phyloP scores from a whole-genome alignment of 352 stramenopile genomes.

The Globisporangium lucens region DNA sequence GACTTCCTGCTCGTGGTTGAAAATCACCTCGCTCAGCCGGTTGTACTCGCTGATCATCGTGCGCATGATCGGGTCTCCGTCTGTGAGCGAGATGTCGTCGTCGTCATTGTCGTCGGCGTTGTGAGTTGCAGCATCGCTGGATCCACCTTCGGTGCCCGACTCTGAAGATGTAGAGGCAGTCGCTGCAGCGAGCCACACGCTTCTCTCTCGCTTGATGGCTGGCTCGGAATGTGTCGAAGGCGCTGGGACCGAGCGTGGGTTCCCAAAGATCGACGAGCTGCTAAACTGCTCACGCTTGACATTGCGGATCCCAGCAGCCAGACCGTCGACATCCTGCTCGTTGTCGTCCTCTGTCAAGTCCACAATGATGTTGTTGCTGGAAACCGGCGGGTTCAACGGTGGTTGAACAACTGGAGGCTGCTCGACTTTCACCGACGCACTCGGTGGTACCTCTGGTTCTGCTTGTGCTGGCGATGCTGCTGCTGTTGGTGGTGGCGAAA shows the following conservation, averaged over 20 bases:
- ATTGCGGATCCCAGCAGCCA: background rate
- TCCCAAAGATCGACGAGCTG: background rate
- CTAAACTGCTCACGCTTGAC: conserved; percentile 15
- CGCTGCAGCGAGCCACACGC: conserved; percentile 13
- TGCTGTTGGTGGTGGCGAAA: background rate
- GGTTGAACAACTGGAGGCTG: background rate
- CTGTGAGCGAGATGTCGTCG: conserved; percentile 13
- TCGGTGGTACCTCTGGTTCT: background rate
- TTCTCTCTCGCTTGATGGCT: conserved; percentile 12
- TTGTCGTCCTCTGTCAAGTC: conserved; percentile 32
- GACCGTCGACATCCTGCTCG: background rate
- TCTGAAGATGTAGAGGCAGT: conserved; percentile 3
- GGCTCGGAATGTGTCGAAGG: background rate
- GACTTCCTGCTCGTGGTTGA: conserved; percentile 37
- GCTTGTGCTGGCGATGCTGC: background rate
- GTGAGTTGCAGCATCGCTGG: background rate
- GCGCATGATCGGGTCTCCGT: conserved; percentile 51
- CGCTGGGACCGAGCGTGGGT: background rate
- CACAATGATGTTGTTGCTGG: conserved; percentile 13
- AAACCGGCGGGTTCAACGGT: background rate
- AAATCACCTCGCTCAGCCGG: conserved; percentile 39
- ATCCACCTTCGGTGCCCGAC: background rate
- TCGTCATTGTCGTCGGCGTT: conserved; percentile 16
- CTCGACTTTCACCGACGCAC: background rate
- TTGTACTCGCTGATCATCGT: conserved; percentile 67